Evolutionary conservation across 306 rosid genomes (phyloP).

Genomic region (Echinosophora koreensis): DNA sequence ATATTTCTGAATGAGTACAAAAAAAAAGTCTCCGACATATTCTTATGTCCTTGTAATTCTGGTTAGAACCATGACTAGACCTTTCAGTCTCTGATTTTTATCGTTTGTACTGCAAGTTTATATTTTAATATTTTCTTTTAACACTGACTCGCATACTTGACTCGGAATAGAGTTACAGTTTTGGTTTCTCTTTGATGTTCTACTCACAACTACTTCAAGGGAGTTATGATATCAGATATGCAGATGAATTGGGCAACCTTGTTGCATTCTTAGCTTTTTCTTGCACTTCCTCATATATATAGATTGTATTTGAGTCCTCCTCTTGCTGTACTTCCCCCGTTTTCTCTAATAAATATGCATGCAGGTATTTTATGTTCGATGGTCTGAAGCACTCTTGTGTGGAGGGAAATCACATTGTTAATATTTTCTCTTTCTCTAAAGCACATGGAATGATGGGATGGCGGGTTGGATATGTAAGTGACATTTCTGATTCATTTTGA

Average conservation of each 20-base stretch:
- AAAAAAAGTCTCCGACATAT: too few species aligned
- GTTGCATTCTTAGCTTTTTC: slow-evolving; percentile 19
- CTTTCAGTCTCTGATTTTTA: too few species aligned
- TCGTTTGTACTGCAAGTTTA: too few species aligned
- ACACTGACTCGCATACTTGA: neutral
- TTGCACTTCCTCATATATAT: neutral
- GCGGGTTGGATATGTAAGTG: slow-evolving; percentile 98
- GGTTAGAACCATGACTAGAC: too few species aligned
- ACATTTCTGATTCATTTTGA: slow-evolving; percentile 10
- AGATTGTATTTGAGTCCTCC: slow-evolving; percentile 15
- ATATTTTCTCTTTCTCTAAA: slow-evolving; percentile 93
- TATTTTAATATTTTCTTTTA: too few species aligned
- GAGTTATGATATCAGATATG: slow-evolving; percentile 1
- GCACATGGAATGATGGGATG: slow-evolving; percentile 99
- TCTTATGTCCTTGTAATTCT: too few species aligned
- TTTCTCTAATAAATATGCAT: slow-evolving; percentile 3
- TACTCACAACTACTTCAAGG: neutral
- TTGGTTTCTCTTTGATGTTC: neutral
- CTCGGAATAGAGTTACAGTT: neutral
- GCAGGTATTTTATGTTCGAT: slow-evolving; percentile 96
- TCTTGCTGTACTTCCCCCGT: neutral
- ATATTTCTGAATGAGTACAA: neutral
- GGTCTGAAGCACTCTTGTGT: slow-evolving; percentile 83
- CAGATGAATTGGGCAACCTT: neutral
- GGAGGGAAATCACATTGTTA: slow-evolving; percentile 90